Base-by-base conservation (phyloP, 2,329 filamentous ascomycete genomes). In the Aspergillus costaricaensis region DNA sequence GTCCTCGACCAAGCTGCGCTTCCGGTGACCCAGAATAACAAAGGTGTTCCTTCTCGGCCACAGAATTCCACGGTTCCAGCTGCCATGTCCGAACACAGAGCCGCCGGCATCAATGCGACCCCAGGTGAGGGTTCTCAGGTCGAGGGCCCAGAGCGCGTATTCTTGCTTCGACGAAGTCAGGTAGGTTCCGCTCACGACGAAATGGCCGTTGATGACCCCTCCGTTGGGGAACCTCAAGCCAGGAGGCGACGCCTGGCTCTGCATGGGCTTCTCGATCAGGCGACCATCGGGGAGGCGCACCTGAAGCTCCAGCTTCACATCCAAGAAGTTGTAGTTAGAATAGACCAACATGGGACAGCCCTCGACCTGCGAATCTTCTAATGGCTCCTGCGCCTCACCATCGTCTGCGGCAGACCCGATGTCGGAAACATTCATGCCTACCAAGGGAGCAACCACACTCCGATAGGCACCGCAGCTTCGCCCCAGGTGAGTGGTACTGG, bases 291-390 rank as follows among this genome's bases (percentile, higher is more conserved):
- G 86, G 8, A 90, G 83, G 55, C 95, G 87, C 51, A 99, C 87
- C 76, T 98, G 95, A 39, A 99, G 81, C 76, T 99, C 95, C 23
- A 99, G 81, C 74, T 96, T 98, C 66, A 99, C 95, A 69, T 99
- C 94, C 58, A 99, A 77, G 71, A 99, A 99, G 77, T 99, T 98
- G 78, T 99, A 99, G 74, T 99, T 99, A 23, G 94, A 98, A 76
- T 99, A 99, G 49, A 99, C 96, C 63, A 99, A 84, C 92, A 98
- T 97, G 3, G 86, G 82, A 6, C 84, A 82, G 15, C 83, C 85
- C 23, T 76, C 68, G 27, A 66, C 68, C 55, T 70, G 71, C 27
- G 62, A 67, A 44, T 69, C 67, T 53, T 68, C 71, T 38, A 64
- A 66, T 4, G 70, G 74, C 53, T 71, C 76, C 59, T 65, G 78